These are phyloP conservation scores for Zoysia japonica DNA, from an alignment of 176 grass and related monocot species.

Conservation along the genomic window DNA sequence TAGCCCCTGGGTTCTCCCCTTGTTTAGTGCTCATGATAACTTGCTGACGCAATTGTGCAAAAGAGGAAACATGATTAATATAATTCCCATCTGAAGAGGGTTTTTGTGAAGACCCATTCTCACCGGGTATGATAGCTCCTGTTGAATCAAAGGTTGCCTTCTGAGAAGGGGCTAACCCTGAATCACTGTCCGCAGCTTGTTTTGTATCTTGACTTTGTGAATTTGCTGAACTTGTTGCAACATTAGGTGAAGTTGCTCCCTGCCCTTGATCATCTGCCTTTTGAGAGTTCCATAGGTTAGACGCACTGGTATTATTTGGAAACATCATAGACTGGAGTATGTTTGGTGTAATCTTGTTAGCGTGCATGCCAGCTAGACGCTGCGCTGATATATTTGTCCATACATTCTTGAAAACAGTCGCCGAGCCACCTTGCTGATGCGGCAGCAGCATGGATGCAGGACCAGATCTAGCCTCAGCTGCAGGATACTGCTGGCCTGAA, in stretches of 20 bases:
- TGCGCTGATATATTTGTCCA: slow-evolving; percentile 91
- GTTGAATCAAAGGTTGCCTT: slow-evolving; percentile 49
- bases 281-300: slow-evolving; percentile 61
- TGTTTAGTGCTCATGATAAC: slow-evolving; percentile 53
- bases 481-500: slow-evolving; percentile 58
- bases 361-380: slow-evolving; percentile 53
- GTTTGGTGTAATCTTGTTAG: slow-evolving; percentile 74
- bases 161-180: slow-evolving; percentile 47
- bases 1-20: slow-evolving; percentile 47
- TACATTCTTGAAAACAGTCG: slow-evolving; percentile 87
- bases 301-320: slow-evolving; percentile 41
- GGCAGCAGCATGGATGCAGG: slow-evolving; percentile 41
- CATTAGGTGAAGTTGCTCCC: slow-evolving; percentile 56
- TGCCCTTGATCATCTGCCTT: slow-evolving; percentile 64
- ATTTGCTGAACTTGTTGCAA: slow-evolving; percentile 62
- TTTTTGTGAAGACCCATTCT: slow-evolving; percentile 54
- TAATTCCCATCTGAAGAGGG: slow-evolving; percentile 51
- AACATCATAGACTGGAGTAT: slow-evolving; percentile 92
- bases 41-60: slow-evolving; percentile 60
- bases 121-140: slow-evolving; percentile 43
- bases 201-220: slow-evolving; percentile 74
- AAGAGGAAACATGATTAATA: slow-evolving; percentile 48
- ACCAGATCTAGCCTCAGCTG: slow-evolving; percentile 46
- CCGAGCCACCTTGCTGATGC: slow-evolving; percentile 58
- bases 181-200: slow-evolving; percentile 48